phyloP scores from a whole-genome alignment of 73 alveolate species.

The Paramecium primaurelia region DNA sequence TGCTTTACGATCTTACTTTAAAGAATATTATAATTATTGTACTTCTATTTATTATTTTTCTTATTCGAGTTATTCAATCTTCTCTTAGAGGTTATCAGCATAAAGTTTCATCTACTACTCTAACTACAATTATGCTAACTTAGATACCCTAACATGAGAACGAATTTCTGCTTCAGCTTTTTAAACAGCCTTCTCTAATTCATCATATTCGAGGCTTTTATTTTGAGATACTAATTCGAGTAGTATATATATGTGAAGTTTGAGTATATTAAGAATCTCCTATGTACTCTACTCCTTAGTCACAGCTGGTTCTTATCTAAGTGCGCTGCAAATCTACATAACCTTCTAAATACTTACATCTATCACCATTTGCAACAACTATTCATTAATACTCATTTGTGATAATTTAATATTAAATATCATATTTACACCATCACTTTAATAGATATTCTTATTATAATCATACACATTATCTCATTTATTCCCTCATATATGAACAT shows the following conservation, averaged over 20 bases:
- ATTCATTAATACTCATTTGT: not conserved
- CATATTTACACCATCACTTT: not conserved
- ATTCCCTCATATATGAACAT: conserved; percentile 91
- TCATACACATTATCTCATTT: conserved; percentile 84
- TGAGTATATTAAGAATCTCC: not conserved
- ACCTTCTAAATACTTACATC: not conserved
- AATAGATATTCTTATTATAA: conserved; percentile 70
- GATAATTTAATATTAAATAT: not conserved
- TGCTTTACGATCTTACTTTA: not conserved
- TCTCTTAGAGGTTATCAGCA: not conserved
- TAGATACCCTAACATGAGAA: not conserved
- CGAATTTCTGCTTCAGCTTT: conserved; percentile 2
- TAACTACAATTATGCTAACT: not conserved
- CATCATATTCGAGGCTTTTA: not conserved
- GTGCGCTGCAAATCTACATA: not conserved
- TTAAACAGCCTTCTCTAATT: conserved; percentile 11
- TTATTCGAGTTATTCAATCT: not conserved
- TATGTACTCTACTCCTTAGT: not conserved
- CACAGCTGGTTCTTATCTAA: not conserved
- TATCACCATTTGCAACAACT: not conserved
- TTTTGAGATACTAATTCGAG: not conserved
- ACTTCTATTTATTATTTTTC: not conserved
- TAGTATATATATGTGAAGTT: not conserved
- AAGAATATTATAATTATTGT: not conserved
- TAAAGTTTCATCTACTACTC: conserved; percentile 2